phyloP scores from a whole-genome alignment of 495 filamentous ascomycete genomes.

The Talaromyces adpressus region DNA sequence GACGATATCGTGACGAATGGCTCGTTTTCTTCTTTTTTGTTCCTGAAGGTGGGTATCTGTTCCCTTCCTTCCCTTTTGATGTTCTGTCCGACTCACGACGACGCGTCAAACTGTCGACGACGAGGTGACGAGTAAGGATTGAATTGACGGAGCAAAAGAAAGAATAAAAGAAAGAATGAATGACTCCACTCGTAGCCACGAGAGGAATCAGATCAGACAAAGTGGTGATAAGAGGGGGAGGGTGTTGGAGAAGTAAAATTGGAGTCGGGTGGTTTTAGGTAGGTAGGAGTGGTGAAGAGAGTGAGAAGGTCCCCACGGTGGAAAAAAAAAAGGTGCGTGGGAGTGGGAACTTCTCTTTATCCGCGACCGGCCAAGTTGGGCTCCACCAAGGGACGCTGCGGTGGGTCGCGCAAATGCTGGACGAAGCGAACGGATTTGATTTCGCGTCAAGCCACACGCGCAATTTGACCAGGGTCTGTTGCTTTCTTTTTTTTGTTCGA shows the following conservation, averaged over 20 bases:
- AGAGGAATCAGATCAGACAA: conserved; percentile 6
- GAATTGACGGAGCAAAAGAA: conserved; percentile 14
- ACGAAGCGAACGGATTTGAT: neutral
- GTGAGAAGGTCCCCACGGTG: conserved; percentile 8
- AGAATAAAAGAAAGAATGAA: conserved; percentile 15
- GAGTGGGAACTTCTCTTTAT: conserved; percentile 40
- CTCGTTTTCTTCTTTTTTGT: neutral
- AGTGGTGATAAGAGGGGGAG: conserved; percentile 17
- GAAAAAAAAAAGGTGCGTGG: conserved; percentile 7
- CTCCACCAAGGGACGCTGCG: neutral
- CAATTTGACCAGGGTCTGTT: neutral
- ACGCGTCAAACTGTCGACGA: conserved; percentile 21
- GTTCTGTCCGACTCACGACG: conserved; percentile 1
- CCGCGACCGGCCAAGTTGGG: conserved; percentile 18
- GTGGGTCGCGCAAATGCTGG: conserved; percentile 8
- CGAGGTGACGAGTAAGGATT: conserved; percentile 14
- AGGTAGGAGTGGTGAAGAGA: neutral
- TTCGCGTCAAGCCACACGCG: neutral
- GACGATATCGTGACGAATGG: conserved; percentile 15
- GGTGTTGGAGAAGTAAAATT: conserved; percentile 7
- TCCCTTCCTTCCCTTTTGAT: conserved; percentile 11
- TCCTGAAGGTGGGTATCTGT: neutral
- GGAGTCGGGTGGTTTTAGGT: conserved; percentile 4
- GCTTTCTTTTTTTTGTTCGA: conserved; percentile 8
- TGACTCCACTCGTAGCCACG: conserved; percentile 14